phyloP scores from a whole-genome alignment of 805 yeast genomes.

The Yarrowia sp. region DNA sequence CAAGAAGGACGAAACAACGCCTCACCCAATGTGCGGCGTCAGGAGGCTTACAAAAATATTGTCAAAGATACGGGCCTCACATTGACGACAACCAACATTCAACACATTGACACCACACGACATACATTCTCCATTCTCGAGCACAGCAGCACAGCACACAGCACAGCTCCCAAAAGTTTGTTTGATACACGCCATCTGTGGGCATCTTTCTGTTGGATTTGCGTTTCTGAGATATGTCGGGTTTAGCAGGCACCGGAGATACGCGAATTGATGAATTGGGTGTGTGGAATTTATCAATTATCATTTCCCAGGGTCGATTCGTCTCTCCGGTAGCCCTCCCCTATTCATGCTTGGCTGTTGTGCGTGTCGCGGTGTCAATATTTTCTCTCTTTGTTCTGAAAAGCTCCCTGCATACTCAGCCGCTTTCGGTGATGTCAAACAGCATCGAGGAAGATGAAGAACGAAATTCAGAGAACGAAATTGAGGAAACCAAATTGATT shows the following conservation, averaged over 20 bases:
- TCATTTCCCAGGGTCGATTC: too few relatives aligned
- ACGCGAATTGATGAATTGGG: background rate
- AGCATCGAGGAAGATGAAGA: background rate
- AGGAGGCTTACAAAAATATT: too few relatives aligned
- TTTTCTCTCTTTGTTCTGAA: background rate
- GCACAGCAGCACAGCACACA: background rate
- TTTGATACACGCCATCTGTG: slow-evolving; percentile 15
- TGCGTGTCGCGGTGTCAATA: too few relatives aligned
- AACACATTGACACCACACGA: background rate
- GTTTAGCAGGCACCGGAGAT: slow-evolving; percentile 9
- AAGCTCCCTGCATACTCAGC: slow-evolving; percentile 19
- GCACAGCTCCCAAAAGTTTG: slow-evolving; percentile 10
- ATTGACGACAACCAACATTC: too few relatives aligned
- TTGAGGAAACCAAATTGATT: too few relatives aligned
- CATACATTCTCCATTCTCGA: background rate
- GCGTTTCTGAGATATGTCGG: slow-evolving; percentile 27
- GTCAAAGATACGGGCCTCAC: too few relatives aligned
- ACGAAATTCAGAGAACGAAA: too few relatives aligned
- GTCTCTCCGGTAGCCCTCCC: too few relatives aligned
- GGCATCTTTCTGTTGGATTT: background rate
- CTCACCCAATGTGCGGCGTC: too few relatives aligned
- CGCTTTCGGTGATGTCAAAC: slow-evolving; percentile 26
- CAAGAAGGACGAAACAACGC: too few relatives aligned
- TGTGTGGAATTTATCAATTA: too few relatives aligned
- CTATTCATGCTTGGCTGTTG: too few relatives aligned